Percentiles rank a stretch among this genome's conserved stretches.
phyloP scores from a whole-genome alignment of 805 yeast genomes.

The Lachancea nothofagi region DNA sequence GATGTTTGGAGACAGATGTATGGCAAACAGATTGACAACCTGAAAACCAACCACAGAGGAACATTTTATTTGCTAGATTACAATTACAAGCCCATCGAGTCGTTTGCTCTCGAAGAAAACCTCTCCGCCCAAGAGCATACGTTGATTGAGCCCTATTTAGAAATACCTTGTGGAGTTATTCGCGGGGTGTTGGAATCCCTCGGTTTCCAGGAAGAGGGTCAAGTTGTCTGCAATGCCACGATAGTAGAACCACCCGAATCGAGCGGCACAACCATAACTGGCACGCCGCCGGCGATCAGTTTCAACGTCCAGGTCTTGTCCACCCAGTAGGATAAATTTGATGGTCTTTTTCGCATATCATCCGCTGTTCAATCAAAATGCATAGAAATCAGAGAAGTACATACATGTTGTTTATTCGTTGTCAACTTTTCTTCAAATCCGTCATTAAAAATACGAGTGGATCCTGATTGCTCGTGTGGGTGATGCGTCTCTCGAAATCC shows the following conservation, averaged over 20 bases:
- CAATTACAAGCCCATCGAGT: constrained; percentile 26
- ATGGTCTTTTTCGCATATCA: neutral
- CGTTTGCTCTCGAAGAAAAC: constrained; percentile 22
- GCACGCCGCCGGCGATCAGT: constrained; percentile 27
- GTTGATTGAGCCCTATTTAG: constrained; percentile 30
- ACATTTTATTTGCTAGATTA: constrained; percentile 33
- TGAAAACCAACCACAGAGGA: constrained; percentile 84
- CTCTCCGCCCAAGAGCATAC: constrained; percentile 19
- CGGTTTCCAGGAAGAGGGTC: constrained; percentile 22
- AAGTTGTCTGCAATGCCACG: constrained; percentile 26
- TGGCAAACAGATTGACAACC: constrained; percentile 84
- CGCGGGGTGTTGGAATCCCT: constrained; percentile 30
- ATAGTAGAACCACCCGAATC: constrained; percentile 25
- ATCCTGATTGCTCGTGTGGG: neutral
- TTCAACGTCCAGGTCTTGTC: constrained; percentile 28
- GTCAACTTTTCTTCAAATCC: neutral
- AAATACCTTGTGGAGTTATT: constrained; percentile 32
- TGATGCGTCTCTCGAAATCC: neutral
- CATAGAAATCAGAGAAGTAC: no score
- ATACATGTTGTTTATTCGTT: neutral
- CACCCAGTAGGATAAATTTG: neutral
- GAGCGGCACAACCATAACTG: constrained; percentile 10
- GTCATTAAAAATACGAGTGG: neutral
- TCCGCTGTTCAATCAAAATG: no score
- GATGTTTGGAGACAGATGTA: constrained; percentile 83